Evolutionary conservation across 116 monocot species (phyloP).

Genomic region (Papilionanthe hybrid): DNA sequence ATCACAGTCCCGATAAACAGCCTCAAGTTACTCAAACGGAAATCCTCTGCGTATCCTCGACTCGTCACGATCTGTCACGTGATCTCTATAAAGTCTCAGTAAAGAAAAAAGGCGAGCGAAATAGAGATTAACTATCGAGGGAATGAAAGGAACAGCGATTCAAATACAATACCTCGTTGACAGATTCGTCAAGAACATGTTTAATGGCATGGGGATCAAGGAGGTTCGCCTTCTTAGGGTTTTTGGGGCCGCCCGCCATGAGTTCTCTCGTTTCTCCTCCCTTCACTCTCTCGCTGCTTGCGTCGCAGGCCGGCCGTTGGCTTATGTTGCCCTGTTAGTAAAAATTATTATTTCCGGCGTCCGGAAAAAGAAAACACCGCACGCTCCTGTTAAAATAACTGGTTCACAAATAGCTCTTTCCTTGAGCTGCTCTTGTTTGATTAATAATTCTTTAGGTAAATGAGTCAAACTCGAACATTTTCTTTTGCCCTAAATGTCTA

Average conservation of each 20-base stretch:
- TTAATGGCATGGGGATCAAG: constrained; percentile 87
- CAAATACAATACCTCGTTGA: constrained; percentile 50
- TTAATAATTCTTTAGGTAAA: too few species aligned
- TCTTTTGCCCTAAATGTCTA: too few species aligned
- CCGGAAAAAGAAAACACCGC: too few species aligned
- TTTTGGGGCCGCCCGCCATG: constrained; percentile 22
- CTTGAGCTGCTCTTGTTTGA: too few species aligned
- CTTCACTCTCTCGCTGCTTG: too few species aligned
- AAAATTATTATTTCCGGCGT: too few species aligned
- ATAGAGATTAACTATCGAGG: neutral
- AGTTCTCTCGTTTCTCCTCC: neutral
- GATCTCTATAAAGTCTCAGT: neutral
- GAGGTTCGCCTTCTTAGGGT: constrained; percentile 92
- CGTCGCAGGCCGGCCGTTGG: too few species aligned
- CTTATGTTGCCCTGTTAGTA: too few species aligned
- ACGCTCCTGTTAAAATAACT: too few species aligned
- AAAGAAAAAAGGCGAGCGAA: constrained; percentile 5
- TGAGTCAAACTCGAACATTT: too few species aligned
- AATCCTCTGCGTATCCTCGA: constrained; percentile 66
- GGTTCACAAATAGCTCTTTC: too few species aligned
- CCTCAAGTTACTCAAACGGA: constrained; percentile 58
- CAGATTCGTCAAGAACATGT: constrained; percentile 87
- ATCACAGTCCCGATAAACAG: constrained; percentile 56
- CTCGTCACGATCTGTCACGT: constrained; percentile 52
- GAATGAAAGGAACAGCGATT: neutral